Percentiles rank a stretch among this genome's conserved stretches.
Conservation (phyloP, 2,329 filamentous ascomycete species). For the Fusarium sp. region DNA sequence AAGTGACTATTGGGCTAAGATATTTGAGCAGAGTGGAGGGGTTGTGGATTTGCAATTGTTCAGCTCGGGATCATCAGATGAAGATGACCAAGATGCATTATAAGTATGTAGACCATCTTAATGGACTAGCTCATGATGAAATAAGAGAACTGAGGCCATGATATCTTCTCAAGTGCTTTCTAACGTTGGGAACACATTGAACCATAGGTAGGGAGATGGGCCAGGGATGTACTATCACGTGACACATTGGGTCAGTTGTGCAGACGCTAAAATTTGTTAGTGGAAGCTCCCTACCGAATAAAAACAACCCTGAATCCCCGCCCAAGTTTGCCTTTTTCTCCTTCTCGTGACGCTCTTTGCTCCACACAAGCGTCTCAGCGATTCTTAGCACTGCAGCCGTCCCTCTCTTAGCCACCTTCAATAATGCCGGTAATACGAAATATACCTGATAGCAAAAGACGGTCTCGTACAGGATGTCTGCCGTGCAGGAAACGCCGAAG, state of each 20-base stretch:
- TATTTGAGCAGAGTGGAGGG: neutral
- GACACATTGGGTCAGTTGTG: neutral
- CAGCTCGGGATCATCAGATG: neutral
- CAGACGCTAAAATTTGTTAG: neutral
- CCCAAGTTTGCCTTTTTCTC: neutral
- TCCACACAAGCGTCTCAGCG: neutral
- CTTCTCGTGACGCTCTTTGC: neutral
- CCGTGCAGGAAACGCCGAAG: constrained; percentile 32
- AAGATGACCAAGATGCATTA: neutral
- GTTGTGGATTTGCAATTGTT: neutral
- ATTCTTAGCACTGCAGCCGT: neutral
- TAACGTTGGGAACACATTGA: no score
- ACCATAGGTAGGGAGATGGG: no score
- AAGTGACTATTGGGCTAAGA: neutral
- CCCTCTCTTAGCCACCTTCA: neutral
- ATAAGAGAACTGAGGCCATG: no score
- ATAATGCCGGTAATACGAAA: neutral
- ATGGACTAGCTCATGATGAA: no score
- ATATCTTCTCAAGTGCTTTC: no score
- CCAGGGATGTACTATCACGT: neutral
- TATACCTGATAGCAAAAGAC: neutral
- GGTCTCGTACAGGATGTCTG: neutral
- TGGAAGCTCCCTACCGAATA: neutral
- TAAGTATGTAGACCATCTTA: neutral
- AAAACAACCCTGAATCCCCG: neutral